phyloP scores from a whole-genome alignment of 139 green algal species.

The Tetraselmis striata region DNA sequence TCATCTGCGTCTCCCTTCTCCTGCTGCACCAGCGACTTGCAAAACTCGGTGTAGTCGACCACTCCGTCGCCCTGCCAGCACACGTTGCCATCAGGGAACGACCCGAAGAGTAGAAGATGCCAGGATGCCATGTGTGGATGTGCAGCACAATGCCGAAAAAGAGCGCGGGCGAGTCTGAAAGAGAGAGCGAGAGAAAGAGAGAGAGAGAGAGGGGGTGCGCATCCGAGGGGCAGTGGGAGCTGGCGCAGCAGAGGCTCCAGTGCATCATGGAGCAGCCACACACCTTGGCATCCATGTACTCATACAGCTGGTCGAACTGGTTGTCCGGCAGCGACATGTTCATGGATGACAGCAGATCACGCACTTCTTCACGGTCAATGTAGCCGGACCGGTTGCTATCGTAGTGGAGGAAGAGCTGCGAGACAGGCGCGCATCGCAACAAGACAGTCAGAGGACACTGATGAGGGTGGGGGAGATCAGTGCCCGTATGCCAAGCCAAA shows the following conservation, averaged over 20 bases:
- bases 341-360: background rate
- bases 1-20: background rate
- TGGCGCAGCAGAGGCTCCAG: background rate
- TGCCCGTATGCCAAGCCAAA: background rate
- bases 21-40: background rate
- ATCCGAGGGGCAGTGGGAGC: too few relatives aligned
- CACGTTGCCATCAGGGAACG: too few relatives aligned
- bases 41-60: background rate
- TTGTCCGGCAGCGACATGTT: background rate
- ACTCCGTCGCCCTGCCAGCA: background rate
- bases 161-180: background rate
- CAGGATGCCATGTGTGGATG: background rate
- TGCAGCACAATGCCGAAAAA: background rate
- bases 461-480: background rate
- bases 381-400: background rate
- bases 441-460: background rate
- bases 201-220: too few relatives aligned
- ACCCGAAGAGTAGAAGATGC: background rate
- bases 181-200: too few relatives aligned
- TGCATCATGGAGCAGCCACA: background rate
- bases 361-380: background rate
- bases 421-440: background rate
- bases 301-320: background rate
- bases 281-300: background rate
- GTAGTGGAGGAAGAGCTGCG: background rate